phyloP scores from a whole-genome alignment of 805 yeast genomes.

The Metschnikowia cerradonensis region DNA sequence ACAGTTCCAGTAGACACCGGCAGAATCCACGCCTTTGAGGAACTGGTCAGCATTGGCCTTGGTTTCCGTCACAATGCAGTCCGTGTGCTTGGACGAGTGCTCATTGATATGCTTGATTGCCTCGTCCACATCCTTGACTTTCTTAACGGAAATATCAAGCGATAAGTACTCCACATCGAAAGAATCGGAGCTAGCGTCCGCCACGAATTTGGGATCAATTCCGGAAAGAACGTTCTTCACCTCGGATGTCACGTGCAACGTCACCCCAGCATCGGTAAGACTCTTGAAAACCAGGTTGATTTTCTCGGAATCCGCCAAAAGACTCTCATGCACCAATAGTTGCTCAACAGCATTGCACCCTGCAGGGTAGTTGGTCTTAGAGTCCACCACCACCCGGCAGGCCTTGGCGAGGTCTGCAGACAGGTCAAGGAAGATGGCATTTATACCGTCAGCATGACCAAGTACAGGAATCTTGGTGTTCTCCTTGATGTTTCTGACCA shows the following conservation, averaged over 20 bases:
- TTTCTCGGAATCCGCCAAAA: constrained; percentile 24
- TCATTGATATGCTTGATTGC: constrained; percentile 85
- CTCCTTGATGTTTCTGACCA: constrained; percentile 81
- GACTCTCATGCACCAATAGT: constrained; percentile 54
- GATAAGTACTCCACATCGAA: constrained; percentile 83
- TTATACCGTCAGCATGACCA: constrained; percentile 98
- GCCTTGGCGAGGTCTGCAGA: constrained; percentile 80
- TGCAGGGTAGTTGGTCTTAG: constrained; percentile 96
- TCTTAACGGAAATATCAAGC: constrained; percentile 72
- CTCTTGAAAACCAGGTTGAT: constrained; percentile 28
- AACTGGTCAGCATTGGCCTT: constrained; percentile 69
- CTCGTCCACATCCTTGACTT: constrained; percentile 53
- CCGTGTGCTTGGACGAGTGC: constrained; percentile 97
- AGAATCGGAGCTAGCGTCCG: constrained; percentile 58
- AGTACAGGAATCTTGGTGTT: constrained; percentile 92
- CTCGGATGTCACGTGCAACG: constrained; percentile 62
- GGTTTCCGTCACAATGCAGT: constrained; percentile 78
- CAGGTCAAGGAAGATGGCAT: constrained; percentile 79
- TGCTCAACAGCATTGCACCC: constrained; percentile 99
- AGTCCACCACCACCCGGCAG: constrained; percentile 67
- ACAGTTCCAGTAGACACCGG: constrained; percentile 98
- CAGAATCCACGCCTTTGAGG: constrained; percentile 82
- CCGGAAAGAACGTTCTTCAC: constrained; percentile 29
- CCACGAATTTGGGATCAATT: constrained; percentile 26
- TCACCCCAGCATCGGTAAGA: constrained; percentile 63